Base-by-base conservation (phyloP, 2,329 filamentous ascomycete genomes). In the Biscogniauxia marginata region DNA sequence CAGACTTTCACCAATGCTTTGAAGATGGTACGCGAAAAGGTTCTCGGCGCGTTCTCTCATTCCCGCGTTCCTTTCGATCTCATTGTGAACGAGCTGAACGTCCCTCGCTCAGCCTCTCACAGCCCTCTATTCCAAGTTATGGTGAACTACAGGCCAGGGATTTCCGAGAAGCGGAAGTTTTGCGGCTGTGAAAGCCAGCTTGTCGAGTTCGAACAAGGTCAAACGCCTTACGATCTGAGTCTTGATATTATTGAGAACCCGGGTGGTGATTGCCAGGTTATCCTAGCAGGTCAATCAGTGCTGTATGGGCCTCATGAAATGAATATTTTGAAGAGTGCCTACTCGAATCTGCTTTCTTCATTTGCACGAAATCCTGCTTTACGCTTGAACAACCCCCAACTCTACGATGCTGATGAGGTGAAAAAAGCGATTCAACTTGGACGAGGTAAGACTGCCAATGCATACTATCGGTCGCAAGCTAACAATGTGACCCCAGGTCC, bases 51-150 rank as follows among this genome's bases (percentile, higher is more conserved):
- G 2, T 30, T 56, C n/a, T 7, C 50, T 6, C 50, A 53, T 39
- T 53, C 54, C 2, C 30, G 20, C 6, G 22, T 56, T 16, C 54
- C 54, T 9, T 39, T 56, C 30, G 50, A 53, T n/a, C 5, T 53
- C 3, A 39, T 56, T 8, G 9, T 56, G 1, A 13, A 25, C 16
- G 47, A 53, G 23, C 34, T 56, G 8, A 21, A 21, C 9, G 43
- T 56, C 9, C 7, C 54, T 1, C 54, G 54, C 8, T 50, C 46
- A 7, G n/a, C 4, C 7, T 30, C 30, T 18, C 50, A 53, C 13
- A 11, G 11, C 1, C 54, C 50, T 5, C 50, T 56, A 4, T 56
- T 56, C 39, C 54, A 56, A 22, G 50, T 25, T n/a, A 45, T 56
- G 8, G 16, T 56, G 5, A 49, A 56, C 30, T 56, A 56, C 20